Percentiles rank a stretch among this genome's conserved stretches.
Evolutionary conservation across 805 yeast genomes (phyloP).

Genomic region (Candida insectalens): DNA sequence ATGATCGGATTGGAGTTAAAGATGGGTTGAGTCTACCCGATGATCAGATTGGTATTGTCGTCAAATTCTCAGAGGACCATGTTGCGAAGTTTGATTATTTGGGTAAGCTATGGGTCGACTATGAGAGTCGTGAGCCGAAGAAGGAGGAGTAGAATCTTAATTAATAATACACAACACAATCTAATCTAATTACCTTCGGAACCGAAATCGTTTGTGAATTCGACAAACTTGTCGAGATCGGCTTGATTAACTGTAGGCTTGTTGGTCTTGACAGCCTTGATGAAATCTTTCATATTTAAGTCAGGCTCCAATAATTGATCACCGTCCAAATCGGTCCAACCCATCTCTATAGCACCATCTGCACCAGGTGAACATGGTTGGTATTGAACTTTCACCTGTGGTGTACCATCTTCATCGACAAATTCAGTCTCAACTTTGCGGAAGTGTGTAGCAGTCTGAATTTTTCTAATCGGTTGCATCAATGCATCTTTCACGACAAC

Average conservation of each 20-base stretch:
- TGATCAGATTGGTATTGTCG: slow-evolving; percentile 33
- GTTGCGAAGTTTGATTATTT: slow-evolving; percentile 28
- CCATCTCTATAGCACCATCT: slow-evolving; percentile 71
- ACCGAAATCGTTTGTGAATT: slow-evolving; percentile 91
- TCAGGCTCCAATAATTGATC: slow-evolving; percentile 88
- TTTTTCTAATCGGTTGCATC: slow-evolving; percentile 95
- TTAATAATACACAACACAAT: neutral
- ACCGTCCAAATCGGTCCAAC: slow-evolving; percentile 86
- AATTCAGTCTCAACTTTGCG: slow-evolving; percentile 42
- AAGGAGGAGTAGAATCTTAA: neutral
- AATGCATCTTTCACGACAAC: slow-evolving; percentile 95
- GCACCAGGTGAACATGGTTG: slow-evolving; percentile 99
- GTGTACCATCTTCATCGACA: slow-evolving; percentile 22
- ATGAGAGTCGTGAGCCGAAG: too few species aligned
- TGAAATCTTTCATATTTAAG: slow-evolving; percentile 81
- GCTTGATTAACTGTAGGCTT: slow-evolving; percentile 89
- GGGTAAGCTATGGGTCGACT: slow-evolving; percentile 43
- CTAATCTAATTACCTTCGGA: slow-evolving; percentile 84
- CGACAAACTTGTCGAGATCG: slow-evolving; percentile 74
- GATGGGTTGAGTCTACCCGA: slow-evolving; percentile 2
- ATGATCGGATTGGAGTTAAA: slow-evolving; percentile 43
- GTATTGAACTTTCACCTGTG: slow-evolving; percentile 27
- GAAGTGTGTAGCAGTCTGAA: slow-evolving; percentile 94
- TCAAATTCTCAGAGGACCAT: slow-evolving; percentile 25
- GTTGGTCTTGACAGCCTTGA: slow-evolving; percentile 82